A percentile compares a stretch with the other conserved stretches of the same genome.
These are phyloP conservation scores for Neopestalotiopsis clavispora DNA, from an alignment of 2,329 filamentous ascomycete genomes.

Conservation along the genomic window DNA sequence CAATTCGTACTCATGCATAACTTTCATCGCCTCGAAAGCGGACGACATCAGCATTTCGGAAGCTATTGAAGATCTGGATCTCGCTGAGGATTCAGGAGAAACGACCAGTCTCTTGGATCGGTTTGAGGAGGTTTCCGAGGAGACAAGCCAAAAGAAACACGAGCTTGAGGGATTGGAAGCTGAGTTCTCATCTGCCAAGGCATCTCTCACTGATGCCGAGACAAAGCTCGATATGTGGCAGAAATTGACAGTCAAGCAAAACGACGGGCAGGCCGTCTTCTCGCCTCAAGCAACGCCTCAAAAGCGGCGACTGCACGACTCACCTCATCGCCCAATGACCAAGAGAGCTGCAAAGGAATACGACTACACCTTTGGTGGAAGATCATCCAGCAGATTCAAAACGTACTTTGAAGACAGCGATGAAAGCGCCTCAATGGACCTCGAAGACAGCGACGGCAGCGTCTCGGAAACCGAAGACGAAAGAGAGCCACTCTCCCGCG, in stretches of 20 bases:
- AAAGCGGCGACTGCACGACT: neutral
- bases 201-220: slow-evolving; percentile 48
- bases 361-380: neutral
- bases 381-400: neutral
- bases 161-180: neutral
- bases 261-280: neutral
- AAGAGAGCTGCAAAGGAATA: slow-evolving; percentile 23
- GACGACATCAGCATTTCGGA: slow-evolving; percentile 26
- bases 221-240: slow-evolving; percentile 30
- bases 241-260: neutral
- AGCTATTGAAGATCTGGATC: slow-evolving; percentile 37
- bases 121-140: neutral
- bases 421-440: neutral
- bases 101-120: slow-evolving; percentile 33
- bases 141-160: neutral
- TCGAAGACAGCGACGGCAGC: slow-evolving; percentile 7
- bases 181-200: slow-evolving; percentile 52
- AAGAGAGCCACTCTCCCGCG: slow-evolving; percentile 25
- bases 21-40: slow-evolving; percentile 49
- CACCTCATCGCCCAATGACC: slow-evolving; percentile 20
- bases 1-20: slow-evolving; percentile 56
- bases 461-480: slow-evolving; percentile 35
- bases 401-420: neutral
- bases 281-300: slow-evolving; percentile 11
- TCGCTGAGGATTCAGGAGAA: slow-evolving; percentile 40